Evolutionary conservation across 1,139 yeast species (phyloP).

Genomic region (Scheffersomyces lignicola): DNA sequence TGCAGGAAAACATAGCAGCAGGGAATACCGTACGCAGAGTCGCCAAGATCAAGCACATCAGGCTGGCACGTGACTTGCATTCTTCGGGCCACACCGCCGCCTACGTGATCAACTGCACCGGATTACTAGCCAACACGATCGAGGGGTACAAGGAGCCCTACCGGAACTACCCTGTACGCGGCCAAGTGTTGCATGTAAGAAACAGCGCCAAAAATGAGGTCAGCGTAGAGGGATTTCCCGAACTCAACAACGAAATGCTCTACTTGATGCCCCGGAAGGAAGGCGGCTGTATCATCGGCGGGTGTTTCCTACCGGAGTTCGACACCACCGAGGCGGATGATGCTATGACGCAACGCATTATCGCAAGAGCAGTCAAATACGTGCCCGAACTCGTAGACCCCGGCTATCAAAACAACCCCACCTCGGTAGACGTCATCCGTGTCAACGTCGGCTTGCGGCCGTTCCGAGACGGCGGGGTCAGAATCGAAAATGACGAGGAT

Average conservation of each 20-base stretch:
- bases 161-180: slow-evolving; percentile 31
- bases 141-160: slow-evolving; percentile 32
- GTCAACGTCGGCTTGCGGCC: slow-evolving; percentile 53
- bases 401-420: slow-evolving; percentile 27
- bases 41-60: slow-evolving; percentile 22
- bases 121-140: slow-evolving; percentile 34
- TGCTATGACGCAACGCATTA: slow-evolving; percentile 37
- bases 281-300: slow-evolving; percentile 56
- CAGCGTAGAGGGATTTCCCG: slow-evolving; percentile 33
- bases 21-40: slow-evolving; percentile 40
- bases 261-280: slow-evolving; percentile 55
- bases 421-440: slow-evolving; percentile 37
- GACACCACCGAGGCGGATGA: slow-evolving; percentile 28
- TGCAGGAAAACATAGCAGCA: slow-evolving; percentile 32
- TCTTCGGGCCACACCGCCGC: slow-evolving; percentile 29
- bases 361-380: slow-evolving; percentile 39
- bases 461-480: slow-evolving; percentile 42
- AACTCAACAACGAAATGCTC: slow-evolving; percentile 34
- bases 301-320: slow-evolving; percentile 35
- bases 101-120: slow-evolving; percentile 47
- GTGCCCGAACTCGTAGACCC: slow-evolving; percentile 44
- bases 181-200: slow-evolving; percentile 42
- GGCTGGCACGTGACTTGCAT: slow-evolving; percentile 27
- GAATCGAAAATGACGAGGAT: slow-evolving; percentile 38
- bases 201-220: slow-evolving; percentile 30